Base-by-base conservation (phyloP, 805 yeast genomes). In the Cyberlindnera mycetangii region DNA sequence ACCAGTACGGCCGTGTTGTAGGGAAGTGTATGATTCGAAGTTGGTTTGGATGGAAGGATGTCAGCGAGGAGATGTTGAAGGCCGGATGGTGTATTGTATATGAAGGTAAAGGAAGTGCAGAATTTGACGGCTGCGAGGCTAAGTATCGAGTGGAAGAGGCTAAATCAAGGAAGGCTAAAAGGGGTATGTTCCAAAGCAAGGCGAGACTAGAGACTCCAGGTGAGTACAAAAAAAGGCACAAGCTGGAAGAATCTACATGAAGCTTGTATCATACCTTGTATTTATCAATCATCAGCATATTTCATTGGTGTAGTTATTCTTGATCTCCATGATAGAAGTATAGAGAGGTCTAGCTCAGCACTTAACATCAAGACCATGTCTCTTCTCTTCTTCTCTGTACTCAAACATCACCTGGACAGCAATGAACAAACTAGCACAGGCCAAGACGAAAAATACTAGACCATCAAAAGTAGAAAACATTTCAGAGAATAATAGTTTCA, bases 381-480 rank as follows among this genome's bases (percentile, higher is more conserved):
- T 77, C 60, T 78, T 83, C 62, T 93, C 99, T 20, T 80, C 68
- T 60, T 89, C 95, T 55, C 99, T 75, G 47, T 86, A 66, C 65
- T 93, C 98, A 67, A 89, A 90, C 98, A 93, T 93, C 16, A 89
- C 84, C 64, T 92, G 98, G 1, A 80, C 83, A 3, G 85, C 98
- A 15, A 89, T 81, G 64, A 85, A 93, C 33, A 93, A 69, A 48
- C 85, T 78, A 3, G 62, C 60, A 45, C 85, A 80, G 4, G 95
- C 79, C 14, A 74, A 55, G 6, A 81, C 52, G 42, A 85, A 75
- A 56, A 88, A 85, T 18, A 60, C 53, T 32, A 85, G 60, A 0
- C 98, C 98, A 9, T 73, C 69, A 15, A 69, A 62, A 0, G 98
- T 89, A 20, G 76, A 70, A 55, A 89, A 78, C 78, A 92, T 81